phyloP scores from a whole-genome alignment of 179 eudicot species.

The Patellifolia procumbens region DNA sequence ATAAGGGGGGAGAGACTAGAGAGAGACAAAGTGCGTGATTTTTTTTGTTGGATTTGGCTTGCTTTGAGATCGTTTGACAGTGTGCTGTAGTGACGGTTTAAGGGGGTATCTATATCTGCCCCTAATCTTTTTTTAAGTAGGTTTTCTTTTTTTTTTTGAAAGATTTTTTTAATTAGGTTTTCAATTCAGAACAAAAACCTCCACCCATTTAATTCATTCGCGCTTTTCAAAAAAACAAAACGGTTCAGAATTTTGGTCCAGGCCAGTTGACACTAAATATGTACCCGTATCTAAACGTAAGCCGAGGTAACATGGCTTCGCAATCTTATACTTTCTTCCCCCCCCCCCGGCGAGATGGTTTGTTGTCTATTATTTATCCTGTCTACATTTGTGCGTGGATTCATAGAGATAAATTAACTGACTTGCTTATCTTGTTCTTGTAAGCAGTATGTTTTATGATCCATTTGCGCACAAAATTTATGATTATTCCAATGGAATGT shows the following conservation, averaged over 20 bases:
- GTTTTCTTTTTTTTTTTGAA: no score
- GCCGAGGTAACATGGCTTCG: not conserved
- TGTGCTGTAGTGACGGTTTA: no score
- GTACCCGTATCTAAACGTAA: not conserved
- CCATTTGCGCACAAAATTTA: conserved; percentile 65
- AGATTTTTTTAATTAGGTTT: no score
- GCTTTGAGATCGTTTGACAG: no score
- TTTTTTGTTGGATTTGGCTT: no score
- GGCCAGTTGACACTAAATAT: not conserved
- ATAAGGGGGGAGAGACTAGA: no score
- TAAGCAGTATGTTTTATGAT: conserved; percentile 80
- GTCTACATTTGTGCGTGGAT: conserved; percentile 2
- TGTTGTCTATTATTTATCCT: not conserved
- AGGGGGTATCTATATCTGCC: no score
- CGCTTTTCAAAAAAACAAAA: no score
- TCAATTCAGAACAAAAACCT: no score
- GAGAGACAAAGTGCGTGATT: no score
- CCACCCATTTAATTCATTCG: no score
- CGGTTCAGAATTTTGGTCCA: not conserved
- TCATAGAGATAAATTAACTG: conserved; percentile 7
- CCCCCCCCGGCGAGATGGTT: not conserved
- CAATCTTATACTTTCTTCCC: not conserved
- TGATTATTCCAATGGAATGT: conserved; percentile 74
- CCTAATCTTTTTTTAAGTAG: no score
- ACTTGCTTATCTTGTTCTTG: conserved; percentile 23